Percentiles rank a stretch among this genome's conserved stretches.
Conservation (phyloP, 305 asterid species). For the Fraxinus albicans region DNA sequence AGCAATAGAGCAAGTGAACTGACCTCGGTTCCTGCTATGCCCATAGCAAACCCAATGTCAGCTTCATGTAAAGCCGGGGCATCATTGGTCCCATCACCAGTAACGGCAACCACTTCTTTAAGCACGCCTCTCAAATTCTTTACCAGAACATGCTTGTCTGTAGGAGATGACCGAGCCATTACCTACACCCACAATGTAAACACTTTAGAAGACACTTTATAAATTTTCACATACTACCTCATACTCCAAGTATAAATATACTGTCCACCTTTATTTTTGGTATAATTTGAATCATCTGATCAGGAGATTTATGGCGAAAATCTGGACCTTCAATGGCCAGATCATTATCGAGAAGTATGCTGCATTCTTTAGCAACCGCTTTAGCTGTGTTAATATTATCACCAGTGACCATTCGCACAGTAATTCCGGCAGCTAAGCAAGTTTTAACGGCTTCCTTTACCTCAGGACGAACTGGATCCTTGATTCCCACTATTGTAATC, state of each 20-base stretch:
- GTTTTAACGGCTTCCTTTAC: constrained; percentile 85
- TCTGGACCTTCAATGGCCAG: constrained; percentile 84
- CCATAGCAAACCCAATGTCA: constrained; percentile 98
- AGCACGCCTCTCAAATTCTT: constrained; percentile 56
- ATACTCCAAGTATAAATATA: background rate
- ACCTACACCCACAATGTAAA: constrained; percentile 49
- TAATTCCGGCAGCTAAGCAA: constrained; percentile 86
- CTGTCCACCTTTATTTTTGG: constrained; percentile 73
- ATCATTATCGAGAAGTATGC: constrained; percentile 67
- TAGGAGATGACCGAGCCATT: constrained; percentile 96
- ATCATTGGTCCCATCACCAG: constrained; percentile 98
- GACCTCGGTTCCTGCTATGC: constrained; percentile 98
- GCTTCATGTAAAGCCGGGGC: constrained; percentile 98
- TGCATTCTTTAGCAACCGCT: constrained; percentile 95
- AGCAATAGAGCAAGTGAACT: constrained; percentile 18
- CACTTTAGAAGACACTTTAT: constrained; percentile 12
- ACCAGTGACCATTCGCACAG: constrained; percentile 93
- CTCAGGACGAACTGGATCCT: constrained; percentile 94
- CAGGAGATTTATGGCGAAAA: constrained; percentile 54
- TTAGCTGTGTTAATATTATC: constrained; percentile 90
- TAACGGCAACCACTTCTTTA: constrained; percentile 93
- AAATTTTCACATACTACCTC: background rate
- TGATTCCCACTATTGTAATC: constrained; percentile 83
- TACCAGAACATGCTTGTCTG: constrained; percentile 81
- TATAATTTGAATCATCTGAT: constrained; percentile 64